Conservation (phyloP, 2,329 filamentous ascomycete species). For the Aureobasidium sp. region DNA sequence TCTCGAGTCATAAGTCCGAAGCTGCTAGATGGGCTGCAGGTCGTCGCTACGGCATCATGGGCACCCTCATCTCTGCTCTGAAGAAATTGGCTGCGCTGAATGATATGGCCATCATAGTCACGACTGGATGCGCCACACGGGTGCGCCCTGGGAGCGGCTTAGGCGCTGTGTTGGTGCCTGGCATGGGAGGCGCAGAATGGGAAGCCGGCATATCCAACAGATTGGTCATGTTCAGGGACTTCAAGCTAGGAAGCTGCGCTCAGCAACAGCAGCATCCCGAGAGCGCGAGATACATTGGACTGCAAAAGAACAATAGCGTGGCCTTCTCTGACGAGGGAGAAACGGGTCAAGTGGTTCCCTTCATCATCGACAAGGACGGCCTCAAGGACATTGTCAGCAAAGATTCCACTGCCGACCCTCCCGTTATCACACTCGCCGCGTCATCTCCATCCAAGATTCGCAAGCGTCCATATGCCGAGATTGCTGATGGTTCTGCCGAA, state of each 20-base stretch:
- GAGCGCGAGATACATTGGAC: constrained; percentile 36
- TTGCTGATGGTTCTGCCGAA: constrained; percentile 56
- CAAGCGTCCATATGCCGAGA: constrained; percentile 54
- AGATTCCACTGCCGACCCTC: constrained; percentile 23
- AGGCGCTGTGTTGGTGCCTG: constrained; percentile 65
- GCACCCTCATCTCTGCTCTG: constrained; percentile 53
- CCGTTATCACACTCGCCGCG: constrained; percentile 12
- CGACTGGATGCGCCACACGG: constrained; percentile 77
- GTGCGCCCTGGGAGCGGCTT: constrained; percentile 49
- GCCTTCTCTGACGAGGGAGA: constrained; percentile 34
- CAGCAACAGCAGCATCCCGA: constrained; percentile 22
- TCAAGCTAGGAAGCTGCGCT: constrained; percentile 26
- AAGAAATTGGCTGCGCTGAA: constrained; percentile 68
- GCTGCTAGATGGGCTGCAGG: constrained; percentile 42
- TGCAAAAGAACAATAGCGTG: constrained; percentile 39
- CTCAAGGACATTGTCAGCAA: background rate
- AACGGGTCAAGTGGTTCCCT: constrained; percentile 45
- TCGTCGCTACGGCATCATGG: constrained; percentile 55
- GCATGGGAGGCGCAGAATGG: constrained; percentile 71
- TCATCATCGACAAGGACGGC: constrained; percentile 33
- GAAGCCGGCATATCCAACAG: constrained; percentile 68
- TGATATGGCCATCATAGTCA: constrained; percentile 65
- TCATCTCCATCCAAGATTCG: constrained; percentile 32
- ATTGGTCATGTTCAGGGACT: constrained; percentile 74
- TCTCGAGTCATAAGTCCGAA: constrained; percentile 26